Conservation (phyloP, 2,329 filamentous ascomycete species). For the Fusarium sp. region DNA sequence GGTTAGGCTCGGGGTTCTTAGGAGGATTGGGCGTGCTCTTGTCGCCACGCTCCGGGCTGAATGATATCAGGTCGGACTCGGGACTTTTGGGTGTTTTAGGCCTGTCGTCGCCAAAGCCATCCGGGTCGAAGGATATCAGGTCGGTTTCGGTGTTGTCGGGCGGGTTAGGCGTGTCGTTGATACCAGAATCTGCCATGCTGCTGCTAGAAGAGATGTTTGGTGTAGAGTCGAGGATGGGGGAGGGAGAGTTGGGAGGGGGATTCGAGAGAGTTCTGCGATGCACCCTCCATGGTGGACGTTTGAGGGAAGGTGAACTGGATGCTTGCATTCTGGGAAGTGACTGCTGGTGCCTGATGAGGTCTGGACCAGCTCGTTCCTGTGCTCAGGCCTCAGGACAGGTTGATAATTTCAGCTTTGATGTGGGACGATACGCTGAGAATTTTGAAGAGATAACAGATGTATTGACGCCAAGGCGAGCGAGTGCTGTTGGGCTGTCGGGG, state of each 20-base stretch:
- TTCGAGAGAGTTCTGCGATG: rapidly evolving
- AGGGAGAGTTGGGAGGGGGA: neutral
- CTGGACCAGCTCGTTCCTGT: neutral
- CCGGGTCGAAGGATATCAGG: neutral
- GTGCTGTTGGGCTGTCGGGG: too few species aligned
- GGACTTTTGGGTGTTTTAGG: too few species aligned
- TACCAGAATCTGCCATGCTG: neutral
- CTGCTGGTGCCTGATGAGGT: neutral
- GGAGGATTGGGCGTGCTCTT: too few species aligned
- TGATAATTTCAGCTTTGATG: too few species aligned
- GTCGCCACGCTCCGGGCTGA: too few species aligned
- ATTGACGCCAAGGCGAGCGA: too few species aligned
- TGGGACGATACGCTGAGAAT: too few species aligned
- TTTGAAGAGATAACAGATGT: too few species aligned
- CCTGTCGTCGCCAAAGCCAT: neutral
- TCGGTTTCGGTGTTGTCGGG: rapidly evolving
- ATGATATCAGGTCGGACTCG: too few species aligned
- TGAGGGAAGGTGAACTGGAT: neutral
- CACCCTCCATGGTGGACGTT: neutral
- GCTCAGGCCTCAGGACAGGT: too few species aligned
- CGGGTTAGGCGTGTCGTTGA: neutral
- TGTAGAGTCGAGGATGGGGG: neutral
- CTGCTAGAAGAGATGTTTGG: too few species aligned
- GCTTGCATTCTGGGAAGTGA: neutral
- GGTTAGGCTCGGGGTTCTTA: rapidly evolving